phyloP scores from a whole-genome alignment of 805 yeast species.

The Candida arabinofermentans region DNA sequence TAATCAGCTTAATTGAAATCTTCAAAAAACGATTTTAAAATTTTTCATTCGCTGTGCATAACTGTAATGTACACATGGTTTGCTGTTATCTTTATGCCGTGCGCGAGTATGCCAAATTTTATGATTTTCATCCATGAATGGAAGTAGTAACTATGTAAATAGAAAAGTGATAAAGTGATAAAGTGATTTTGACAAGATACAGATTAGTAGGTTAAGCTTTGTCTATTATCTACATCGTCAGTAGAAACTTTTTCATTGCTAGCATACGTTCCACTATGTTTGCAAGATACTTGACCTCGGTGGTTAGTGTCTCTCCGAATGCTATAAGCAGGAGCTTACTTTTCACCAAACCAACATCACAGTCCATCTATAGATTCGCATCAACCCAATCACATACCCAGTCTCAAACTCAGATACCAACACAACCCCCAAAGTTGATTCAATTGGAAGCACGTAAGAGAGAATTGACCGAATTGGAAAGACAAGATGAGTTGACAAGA shows the following conservation, averaged over 20 bases:
- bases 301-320: background rate
- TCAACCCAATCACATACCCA: no score
- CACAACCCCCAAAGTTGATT: constrained; percentile 27
- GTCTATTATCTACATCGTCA: no score
- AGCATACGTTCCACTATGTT: background rate
- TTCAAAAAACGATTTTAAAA: constrained; percentile 4
- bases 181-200: no score
- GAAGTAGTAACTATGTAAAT: no score
- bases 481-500: constrained; percentile 66
- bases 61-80: constrained; percentile 5
- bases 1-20: background rate
- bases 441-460: constrained; percentile 33
- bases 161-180: no score
- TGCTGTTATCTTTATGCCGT: background rate
- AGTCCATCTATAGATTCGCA: constrained; percentile 12
- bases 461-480: constrained; percentile 69
- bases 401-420: constrained; percentile 2
- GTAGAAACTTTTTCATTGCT: background rate
- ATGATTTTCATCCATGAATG: background rate
- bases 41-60: constrained; percentile 29
- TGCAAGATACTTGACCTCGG: constrained; percentile 1
- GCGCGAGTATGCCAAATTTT: background rate
- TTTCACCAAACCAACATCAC: background rate
- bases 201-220: no score
- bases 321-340: background rate